phyloP scores from a whole-genome alignment of 1,284 basidiomycete genomes.

The Pterula multifida region DNA sequence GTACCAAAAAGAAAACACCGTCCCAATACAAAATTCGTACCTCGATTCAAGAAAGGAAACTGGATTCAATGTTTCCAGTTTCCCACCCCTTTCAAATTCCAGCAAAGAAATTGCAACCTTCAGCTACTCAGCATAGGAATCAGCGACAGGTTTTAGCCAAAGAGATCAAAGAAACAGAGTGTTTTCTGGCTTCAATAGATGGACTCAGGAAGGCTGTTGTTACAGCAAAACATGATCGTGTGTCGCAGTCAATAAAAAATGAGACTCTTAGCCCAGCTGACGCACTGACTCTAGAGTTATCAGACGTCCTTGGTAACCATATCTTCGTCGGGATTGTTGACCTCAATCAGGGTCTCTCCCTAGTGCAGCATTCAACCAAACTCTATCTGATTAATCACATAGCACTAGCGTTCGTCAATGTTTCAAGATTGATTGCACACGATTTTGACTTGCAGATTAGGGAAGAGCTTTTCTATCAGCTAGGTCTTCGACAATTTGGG shows the following conservation, averaged over 20 bases:
- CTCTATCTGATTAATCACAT: constrained; percentile 86
- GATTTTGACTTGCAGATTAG: no score
- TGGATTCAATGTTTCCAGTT: constrained; percentile 86
- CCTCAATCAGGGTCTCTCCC: constrained; percentile 55
- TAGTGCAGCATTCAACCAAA: constrained; percentile 84
- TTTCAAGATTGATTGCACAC: constrained; percentile 1
- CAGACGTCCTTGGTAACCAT: constrained; percentile 78
- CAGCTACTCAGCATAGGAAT: constrained; percentile 11
- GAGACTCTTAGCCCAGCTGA: neutral
- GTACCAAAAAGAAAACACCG: constrained; percentile 26
- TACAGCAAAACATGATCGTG: constrained; percentile 61
- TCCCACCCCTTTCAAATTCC: constrained; percentile 34
- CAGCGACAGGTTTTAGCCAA: constrained; percentile 16
- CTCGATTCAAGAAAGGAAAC: constrained; percentile 76
- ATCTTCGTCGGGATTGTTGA: constrained; percentile 93
- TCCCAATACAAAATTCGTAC: constrained; percentile 92
- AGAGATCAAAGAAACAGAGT: constrained; percentile 71
- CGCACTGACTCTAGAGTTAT: constrained; percentile 42
- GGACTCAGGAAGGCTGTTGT: constrained; percentile 51
- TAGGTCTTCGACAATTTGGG: constrained; percentile 88
- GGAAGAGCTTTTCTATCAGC: constrained; percentile 93
- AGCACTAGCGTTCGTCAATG: constrained; percentile 58
- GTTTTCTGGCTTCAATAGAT: constrained; percentile 70
- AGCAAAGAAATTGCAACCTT: constrained; percentile 11
- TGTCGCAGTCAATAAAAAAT: constrained; percentile 15